Evolutionary conservation across 352 stramenopile genomes (phyloP), one percentile per base, ranked within the genome.

Genomic region (Globisporangium carolinianum): DNA sequence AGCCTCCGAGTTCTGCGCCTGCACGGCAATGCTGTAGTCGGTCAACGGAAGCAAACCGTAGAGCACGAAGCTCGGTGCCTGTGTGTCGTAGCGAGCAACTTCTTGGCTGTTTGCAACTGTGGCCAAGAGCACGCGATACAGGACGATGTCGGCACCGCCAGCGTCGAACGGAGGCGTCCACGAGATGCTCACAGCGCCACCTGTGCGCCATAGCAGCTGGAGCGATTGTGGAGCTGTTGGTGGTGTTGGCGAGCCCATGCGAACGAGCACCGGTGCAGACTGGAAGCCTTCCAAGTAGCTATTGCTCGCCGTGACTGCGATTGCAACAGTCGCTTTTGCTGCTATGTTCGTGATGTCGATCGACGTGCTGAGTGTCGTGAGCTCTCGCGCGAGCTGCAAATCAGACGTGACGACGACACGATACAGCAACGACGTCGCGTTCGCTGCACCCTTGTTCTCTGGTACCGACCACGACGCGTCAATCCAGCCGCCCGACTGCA

Each of bases 101-200:
- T 54, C 24, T 17, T 3, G 15, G 1, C 51, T 57, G 12, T 55
- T 51, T 1, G 2, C 36, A 0, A 11, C 52, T n/a, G 36, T 58
- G 24, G 32, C 63, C 4, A 77, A 51, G n/a, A 58, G 57, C 1
- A 79, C 57, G 8, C 57, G 61, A 47, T 87, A 87, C 0, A 57
- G 47, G 12, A 54, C 12, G 51, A 87, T 67, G 24, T 35, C n/a
- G 2, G 61, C 64, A 0, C 77, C 77, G 14, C 77, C 77, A 15
- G 10, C 61, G 55, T 87, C 75, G 18, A 76, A 62, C 3, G 77
- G 73, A 43, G 63, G 32, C 5, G 47, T 58, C 77, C 77, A 87
- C 1, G 65, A 69, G 17, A 87, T 41, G n/a, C 62, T 76, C 8
- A 62, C 68, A 15, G 71, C 69, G 1, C 77, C 77, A 41, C 77